Evolutionary conservation across 768 basidiomycete genomes (phyloP), one percentile per base, ranked within the genome.

Genomic region (Termitomyces sp.): DNA sequence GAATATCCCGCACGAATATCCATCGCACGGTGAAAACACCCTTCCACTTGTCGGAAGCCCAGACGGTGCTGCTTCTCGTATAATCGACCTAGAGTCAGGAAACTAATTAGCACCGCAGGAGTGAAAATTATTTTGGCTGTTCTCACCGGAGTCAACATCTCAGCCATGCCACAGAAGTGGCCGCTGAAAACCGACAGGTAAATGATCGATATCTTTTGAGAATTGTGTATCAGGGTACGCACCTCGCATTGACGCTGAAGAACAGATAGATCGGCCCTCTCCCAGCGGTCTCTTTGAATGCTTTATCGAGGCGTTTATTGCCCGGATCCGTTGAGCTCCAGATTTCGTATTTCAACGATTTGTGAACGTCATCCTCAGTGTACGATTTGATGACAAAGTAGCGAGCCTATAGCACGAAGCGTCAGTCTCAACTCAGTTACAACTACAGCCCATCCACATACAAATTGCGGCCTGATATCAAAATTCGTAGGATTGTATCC

Each of bases 1-100:
- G 94, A 50, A 94, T 94, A 67, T 98, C 96, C 56, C 94, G 86
- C 55, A 99, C 94, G 68, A 94, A 98, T 60, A 98, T 86, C 97
- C 97, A 98, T 55, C 88, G 83, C 26, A 99, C 93, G 74, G 95
- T 96, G 78, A 99, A 97, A 52, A 98, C 93, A 23, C 97, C 97
- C 71, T 99, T 98, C 97, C 97, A 99, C 70, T 99, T 99, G 73
- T 98, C 95, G 35, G 95, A 95, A 1, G 95, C 95, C 97, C 97
- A 99, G 19, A 99, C 97, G 1, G 89, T 98, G 60, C 91, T 94
- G 68, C 92, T 94, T 57, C 89, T 82, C 5, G 90, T 89, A 70
- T 98, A 95, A 69, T 98, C 96, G 38, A 98, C 90, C 81, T 87
- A 56, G 44, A 60, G 59, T 41, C 26, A 8, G 23, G 15, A 40